Percentiles rank a stretch among this genome's conserved stretches.
Evolutionary conservation across 2,329 filamentous ascomycete genomes (phyloP).

Genomic region (Diaporthe sp.): DNA sequence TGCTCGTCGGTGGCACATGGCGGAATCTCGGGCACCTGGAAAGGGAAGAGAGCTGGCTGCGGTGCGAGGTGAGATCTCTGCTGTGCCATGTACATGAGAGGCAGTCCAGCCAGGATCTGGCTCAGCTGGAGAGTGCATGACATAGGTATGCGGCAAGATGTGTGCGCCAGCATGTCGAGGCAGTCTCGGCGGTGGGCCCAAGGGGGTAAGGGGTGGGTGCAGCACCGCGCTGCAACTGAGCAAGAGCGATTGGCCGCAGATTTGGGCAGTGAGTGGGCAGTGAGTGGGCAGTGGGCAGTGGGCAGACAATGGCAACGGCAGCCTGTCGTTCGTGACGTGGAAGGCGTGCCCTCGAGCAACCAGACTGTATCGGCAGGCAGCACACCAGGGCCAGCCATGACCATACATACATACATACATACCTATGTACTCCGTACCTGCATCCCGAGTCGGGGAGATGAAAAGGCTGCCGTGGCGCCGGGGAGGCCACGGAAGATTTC

Average conservation of each 20-base stretch:
- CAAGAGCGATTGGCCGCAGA: no score
- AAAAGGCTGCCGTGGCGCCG: neutral
- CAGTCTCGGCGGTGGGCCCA: neutral
- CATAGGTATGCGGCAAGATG: neutral
- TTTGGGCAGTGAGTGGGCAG: no score
- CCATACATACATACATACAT: neutral
- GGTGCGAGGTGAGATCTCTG: slow-evolving; percentile 14
- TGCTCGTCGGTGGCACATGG: slow-evolving; percentile 33
- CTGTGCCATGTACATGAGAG: neutral
- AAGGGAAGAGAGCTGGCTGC: neutral
- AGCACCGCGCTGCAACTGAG: no score
- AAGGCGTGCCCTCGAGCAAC: neutral
- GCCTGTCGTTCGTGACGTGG: neutral
- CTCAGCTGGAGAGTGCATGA: no score
- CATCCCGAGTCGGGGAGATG: neutral
- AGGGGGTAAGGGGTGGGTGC: neutral
- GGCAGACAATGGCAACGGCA: neutral
- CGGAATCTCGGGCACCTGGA: slow-evolving; percentile 27
- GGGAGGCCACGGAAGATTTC: neutral
- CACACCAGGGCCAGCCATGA: neutral
- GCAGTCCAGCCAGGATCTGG: neutral
- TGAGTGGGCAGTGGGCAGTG: no score
- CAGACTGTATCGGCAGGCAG: neutral
- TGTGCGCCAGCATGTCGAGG: neutral
- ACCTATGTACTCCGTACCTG: neutral